Conservation (phyloP, 768 basidiomycete genomes). For the Trametes cubensis region DNA sequence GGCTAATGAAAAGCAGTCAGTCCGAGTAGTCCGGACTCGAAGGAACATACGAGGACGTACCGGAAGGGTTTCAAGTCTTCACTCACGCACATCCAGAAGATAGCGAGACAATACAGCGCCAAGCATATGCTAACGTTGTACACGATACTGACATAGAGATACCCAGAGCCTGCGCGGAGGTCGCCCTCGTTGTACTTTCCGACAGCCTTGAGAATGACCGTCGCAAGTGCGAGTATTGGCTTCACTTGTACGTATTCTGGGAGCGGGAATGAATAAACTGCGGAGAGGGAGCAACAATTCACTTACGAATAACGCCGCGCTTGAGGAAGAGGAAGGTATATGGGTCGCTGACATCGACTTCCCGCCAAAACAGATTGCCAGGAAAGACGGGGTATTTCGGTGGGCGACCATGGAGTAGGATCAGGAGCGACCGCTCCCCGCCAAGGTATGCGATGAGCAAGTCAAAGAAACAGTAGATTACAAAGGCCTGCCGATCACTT, state of each 20-base stretch:
- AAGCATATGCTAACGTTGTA: conserved; percentile 84
- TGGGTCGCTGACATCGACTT: conserved; percentile 94
- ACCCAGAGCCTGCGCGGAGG: conserved; percentile 83
- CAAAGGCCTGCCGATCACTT: conserved; percentile 66
- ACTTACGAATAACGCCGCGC: conserved; percentile 89
- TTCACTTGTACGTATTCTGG: conserved; percentile 98
- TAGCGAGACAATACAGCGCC: conserved; percentile 86
- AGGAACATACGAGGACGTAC: conserved; percentile 42
- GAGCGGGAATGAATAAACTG: background rate
- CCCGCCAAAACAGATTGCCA: conserved; percentile 75
- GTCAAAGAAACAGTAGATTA: conserved; percentile 91
- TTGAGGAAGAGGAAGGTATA: conserved; percentile 93
- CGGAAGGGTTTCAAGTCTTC: conserved; percentile 89
- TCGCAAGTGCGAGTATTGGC: conserved; percentile 82
- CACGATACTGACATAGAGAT: conserved; percentile 86
- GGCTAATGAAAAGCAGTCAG: conserved; percentile 46
- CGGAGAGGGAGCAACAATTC: background rate
- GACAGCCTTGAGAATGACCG: conserved; percentile 81
- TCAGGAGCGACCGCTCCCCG: conserved; percentile 91
- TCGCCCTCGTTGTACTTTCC: conserved; percentile 91
- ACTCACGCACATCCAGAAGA: conserved; percentile 95
- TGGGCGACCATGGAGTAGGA: conserved; percentile 86
- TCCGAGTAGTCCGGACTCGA: background rate
- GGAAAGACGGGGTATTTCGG: conserved; percentile 90
- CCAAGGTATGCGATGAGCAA: conserved; percentile 84